phyloP scores from a whole-genome alignment of 768 basidiomycete genomes.

The Cystofilobasidium capitatum region DNA sequence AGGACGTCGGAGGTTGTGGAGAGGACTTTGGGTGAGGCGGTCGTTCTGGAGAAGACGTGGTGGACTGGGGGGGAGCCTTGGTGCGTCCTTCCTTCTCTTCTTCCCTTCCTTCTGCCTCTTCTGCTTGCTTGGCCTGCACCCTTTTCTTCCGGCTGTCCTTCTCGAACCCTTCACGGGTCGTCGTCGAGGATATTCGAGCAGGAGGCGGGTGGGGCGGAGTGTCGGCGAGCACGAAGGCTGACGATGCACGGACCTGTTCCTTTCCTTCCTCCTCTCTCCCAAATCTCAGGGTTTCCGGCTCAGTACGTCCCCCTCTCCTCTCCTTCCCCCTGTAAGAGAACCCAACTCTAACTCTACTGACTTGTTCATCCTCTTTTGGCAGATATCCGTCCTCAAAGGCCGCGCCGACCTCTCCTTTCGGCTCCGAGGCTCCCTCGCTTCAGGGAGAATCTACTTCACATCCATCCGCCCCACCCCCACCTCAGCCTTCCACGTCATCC shows the following conservation, averaged over 20 bases:
- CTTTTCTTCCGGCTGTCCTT: not conserved
- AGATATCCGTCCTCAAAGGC: not conserved
- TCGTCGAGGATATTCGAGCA: too few species aligned
- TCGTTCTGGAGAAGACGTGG: conserved; percentile 20
- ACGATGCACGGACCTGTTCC: not conserved
- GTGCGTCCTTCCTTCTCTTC: not conserved
- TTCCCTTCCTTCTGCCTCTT: not conserved
- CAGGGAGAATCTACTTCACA: conserved; percentile 22
- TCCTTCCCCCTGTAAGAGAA: not conserved
- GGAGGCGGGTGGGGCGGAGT: too few species aligned
- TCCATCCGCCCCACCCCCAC: conserved; percentile 20
- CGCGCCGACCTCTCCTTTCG: conserved; percentile 10
- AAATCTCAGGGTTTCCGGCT: not conserved
- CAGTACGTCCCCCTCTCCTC: not conserved
- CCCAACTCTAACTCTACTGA: not conserved
- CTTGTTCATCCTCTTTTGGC: not conserved
- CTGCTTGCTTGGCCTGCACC: not conserved
- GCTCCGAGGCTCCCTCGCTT: conserved; percentile 9
- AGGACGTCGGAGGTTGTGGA: conserved; percentile 8
- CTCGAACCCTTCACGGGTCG: too few species aligned
- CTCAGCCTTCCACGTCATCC: conserved; percentile 25
- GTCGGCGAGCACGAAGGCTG: not conserved
- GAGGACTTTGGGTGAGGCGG: not conserved
- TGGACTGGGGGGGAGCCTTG: conserved; percentile 25
- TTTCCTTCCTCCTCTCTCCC: not conserved